Base-by-base conservation (phyloP, 208 protist species). In the Trypanosomatidae sp. region DNA sequence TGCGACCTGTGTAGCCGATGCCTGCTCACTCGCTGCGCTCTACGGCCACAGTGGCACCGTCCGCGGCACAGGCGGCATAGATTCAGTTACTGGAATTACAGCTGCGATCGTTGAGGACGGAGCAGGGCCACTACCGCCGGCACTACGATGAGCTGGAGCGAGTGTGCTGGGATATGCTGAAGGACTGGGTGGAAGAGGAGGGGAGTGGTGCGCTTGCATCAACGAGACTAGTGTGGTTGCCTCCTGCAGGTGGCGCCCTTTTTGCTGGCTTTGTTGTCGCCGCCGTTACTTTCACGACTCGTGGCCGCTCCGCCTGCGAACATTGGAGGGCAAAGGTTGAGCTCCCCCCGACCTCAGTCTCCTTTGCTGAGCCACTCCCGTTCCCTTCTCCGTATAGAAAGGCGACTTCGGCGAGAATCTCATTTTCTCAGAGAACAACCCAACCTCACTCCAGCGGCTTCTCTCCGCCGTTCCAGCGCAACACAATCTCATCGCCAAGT, bases 161-260 rank as follows among this genome's bases (percentile, higher is more conserved):
- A 0, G 68, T 74, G n/a, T 79, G 74, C 55, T 79, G 68, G 68
- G 49, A 79, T 30, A 3, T 74, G 50, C 8, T 79, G 62, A 41
- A 44, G 9, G 68, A 69, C 60, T 17, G 58, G 19, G 49, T 1
- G 66, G 17, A 30, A 28, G 10, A n/a, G 17, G 59, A 19, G 19
- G 36, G 39, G 39, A 5, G 30, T 19, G 39, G 36, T 6, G 59
- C 8, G 15, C 50, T 25, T 25, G 50, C 7, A 7, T 19, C 15
- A 55, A 10, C 22, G 22, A 2, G 22, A 55, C 5, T 7, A 55
- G 50, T 9, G 50, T 13, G 12, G 56, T 17, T 7, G 12, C 25
- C 56, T 12, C 25, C 56, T 39, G 30, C 12, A 22, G 56, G 36
- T 39, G 56, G 30, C 56, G 28, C 56, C 12, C 0, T 19, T 28